These are phyloP conservation scores for Aspergillus ruber DNA, from an alignment of 2,329 filamentous ascomycete species.

Conservation along the genomic window DNA sequence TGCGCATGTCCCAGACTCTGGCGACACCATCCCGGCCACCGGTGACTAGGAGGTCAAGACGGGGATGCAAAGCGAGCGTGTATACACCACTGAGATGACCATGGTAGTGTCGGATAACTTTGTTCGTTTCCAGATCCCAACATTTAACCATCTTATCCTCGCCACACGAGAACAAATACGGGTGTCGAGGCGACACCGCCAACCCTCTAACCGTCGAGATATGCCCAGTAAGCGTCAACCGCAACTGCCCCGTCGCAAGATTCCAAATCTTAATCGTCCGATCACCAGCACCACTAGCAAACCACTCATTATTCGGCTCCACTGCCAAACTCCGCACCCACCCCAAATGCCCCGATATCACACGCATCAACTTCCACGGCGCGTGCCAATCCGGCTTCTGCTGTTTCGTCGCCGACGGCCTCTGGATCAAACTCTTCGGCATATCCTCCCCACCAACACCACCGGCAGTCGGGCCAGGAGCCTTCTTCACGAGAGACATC, in stretches of 20 bases:
- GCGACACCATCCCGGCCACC: constrained; percentile 92
- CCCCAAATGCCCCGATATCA: constrained; percentile 91
- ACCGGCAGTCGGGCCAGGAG: constrained; percentile 20
- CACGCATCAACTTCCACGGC: constrained; percentile 96
- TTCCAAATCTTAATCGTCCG: constrained; percentile 99
- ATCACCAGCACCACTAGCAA: constrained; percentile 90
- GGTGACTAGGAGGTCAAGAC: constrained; percentile 87
- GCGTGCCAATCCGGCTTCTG: constrained; percentile 90
- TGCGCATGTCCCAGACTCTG: constrained; percentile 97
- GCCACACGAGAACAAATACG: constrained; percentile 94
- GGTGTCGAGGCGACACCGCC: constrained; percentile 86
- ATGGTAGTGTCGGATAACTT: constrained; percentile 96
- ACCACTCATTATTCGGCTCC: constrained; percentile 96
- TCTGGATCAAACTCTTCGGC: constrained; percentile 56
- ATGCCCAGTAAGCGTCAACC: constrained; percentile 83
- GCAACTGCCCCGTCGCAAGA: constrained; percentile 75
- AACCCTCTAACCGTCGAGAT: constrained; percentile 90
- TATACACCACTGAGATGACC: constrained; percentile 96
- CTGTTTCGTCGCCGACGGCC: constrained; percentile 56
- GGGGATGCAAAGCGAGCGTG: constrained; percentile 85
- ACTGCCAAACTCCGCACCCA: constrained; percentile 89
- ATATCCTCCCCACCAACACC: constrained; percentile 38
- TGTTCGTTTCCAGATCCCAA: constrained; percentile 99
- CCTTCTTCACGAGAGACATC: constrained; percentile 49
- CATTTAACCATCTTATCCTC: constrained; percentile 99